phyloP scores from a whole-genome alignment of 1,284 basidiomycete genomes.

The Earliella scabrosa region DNA sequence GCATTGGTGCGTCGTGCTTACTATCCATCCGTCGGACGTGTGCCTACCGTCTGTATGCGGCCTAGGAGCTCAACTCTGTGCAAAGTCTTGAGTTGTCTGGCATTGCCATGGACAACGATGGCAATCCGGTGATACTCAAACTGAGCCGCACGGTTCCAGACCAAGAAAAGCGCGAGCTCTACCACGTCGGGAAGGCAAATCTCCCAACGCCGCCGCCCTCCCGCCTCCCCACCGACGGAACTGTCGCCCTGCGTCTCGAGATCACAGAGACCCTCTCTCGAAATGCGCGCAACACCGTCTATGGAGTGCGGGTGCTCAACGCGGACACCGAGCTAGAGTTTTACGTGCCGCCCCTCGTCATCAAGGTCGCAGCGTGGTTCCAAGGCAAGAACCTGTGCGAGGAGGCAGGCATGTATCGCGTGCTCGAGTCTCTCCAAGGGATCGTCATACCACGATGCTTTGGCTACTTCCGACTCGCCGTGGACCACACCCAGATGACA shows the following conservation, averaged over 20 bases:
- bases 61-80: too few relatives aligned
- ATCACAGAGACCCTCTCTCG: neutral
- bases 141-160: too few relatives aligned
- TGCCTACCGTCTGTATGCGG: too few relatives aligned
- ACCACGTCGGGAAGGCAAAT: too few relatives aligned
- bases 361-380: neutral
- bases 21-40: too few relatives aligned
- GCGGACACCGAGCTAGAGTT: neutral
- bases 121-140: too few relatives aligned
- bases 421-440: neutral
- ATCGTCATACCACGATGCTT: neutral
- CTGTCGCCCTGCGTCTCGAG: neutral
- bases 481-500: neutral
- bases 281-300: neutral
- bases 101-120: too few relatives aligned
- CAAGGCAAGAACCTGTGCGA: neutral
- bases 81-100: too few relatives aligned
- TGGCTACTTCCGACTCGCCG: neutral
- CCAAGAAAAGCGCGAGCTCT: too few relatives aligned
- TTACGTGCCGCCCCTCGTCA: constrained; percentile 1
- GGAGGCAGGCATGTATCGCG: constrained; percentile 1
- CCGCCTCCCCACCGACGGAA: neutral
- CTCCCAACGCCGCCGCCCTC: neutral
- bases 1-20: too few relatives aligned
- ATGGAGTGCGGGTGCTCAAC: neutral